phyloP scores from a whole-genome alignment of 2,329 filamentous ascomycete genomes.

The Plenodomus lindquistii region DNA sequence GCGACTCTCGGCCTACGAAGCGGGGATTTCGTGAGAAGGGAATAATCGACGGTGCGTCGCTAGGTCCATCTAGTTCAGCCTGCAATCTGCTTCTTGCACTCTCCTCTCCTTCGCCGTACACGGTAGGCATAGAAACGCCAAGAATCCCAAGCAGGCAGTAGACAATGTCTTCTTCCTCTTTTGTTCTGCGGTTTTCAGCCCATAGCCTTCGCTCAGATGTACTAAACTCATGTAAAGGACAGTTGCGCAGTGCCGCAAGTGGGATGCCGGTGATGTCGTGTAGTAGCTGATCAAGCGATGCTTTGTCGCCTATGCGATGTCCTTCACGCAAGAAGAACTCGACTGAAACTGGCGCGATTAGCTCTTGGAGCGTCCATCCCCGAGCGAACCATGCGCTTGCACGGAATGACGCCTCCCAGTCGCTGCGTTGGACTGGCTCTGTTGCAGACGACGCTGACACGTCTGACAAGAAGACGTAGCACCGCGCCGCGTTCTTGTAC shows the following conservation, averaged over 20 bases:
- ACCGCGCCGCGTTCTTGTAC: no score
- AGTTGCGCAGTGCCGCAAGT: slow-evolving; percentile 13
- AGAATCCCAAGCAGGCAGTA: no score
- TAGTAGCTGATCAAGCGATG: slow-evolving; percentile 13
- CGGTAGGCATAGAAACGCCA: no score
- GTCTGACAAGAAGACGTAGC: no score
- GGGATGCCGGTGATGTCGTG: slow-evolving; percentile 21
- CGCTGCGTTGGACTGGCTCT: not conserved
- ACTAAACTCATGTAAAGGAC: slow-evolving; percentile 15
- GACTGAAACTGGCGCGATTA: slow-evolving; percentile 12
- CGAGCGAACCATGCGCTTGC: no score
- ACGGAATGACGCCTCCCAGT: not conserved
- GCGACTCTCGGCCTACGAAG: slow-evolving; percentile 28
- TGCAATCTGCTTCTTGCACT: slow-evolving; percentile 17
- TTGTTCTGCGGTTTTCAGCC: no score
- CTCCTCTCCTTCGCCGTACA: slow-evolving; percentile 24
- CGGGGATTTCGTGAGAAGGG: slow-evolving; percentile 29
- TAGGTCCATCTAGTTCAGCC: slow-evolving; percentile 13
- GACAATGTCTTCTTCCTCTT: no score
- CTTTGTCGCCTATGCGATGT: slow-evolving; percentile 13
- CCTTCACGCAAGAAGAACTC: slow-evolving; percentile 19
- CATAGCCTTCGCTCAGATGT: no score
- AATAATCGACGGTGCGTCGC: slow-evolving; percentile 22
- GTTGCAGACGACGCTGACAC: no score
- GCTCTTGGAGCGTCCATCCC: no score